Evolutionary conservation across 305 asterid genomes (phyloP).

Genomic region (Ruellia speciosa): DNA sequence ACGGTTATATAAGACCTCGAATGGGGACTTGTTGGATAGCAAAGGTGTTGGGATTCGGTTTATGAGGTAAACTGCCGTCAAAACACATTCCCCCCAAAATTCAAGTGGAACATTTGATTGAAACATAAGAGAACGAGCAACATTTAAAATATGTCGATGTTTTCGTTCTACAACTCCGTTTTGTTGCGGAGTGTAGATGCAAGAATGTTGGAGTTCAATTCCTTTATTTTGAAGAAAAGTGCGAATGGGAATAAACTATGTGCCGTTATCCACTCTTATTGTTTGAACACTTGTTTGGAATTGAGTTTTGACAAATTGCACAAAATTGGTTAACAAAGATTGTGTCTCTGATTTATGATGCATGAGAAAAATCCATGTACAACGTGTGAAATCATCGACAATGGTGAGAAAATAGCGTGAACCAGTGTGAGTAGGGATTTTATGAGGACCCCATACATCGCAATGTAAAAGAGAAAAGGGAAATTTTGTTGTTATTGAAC

Average conservation of each 20-base stretch:
- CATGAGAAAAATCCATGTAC: neutral
- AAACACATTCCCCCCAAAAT: no score
- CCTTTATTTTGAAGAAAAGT: neutral
- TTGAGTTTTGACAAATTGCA: neutral
- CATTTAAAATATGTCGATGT: no score
- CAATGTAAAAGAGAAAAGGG: no score
- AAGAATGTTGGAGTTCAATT: neutral
- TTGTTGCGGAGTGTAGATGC: no score
- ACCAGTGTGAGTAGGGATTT: neutral
- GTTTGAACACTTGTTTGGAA: neutral
- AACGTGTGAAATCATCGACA: neutral
- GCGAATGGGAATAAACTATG: neutral
- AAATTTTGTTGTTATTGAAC: no score
- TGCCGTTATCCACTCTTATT: neutral
- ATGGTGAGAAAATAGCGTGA: neutral
- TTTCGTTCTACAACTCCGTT: no score
- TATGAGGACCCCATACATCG: neutral
- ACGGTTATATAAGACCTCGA: neutral
- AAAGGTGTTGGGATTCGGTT: neutral
- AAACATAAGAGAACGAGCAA: no score
- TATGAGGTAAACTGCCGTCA: neutral
- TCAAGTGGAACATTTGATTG: no score
- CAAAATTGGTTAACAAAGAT: neutral
- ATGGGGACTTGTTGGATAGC: neutral
- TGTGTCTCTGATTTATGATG: neutral